Percentiles rank a stretch among this genome's conserved stretches.
These are phyloP conservation scores for Mariannaea sp. DNA, from an alignment of 2,329 filamentous ascomycete species.

Conservation along the genomic window DNA sequence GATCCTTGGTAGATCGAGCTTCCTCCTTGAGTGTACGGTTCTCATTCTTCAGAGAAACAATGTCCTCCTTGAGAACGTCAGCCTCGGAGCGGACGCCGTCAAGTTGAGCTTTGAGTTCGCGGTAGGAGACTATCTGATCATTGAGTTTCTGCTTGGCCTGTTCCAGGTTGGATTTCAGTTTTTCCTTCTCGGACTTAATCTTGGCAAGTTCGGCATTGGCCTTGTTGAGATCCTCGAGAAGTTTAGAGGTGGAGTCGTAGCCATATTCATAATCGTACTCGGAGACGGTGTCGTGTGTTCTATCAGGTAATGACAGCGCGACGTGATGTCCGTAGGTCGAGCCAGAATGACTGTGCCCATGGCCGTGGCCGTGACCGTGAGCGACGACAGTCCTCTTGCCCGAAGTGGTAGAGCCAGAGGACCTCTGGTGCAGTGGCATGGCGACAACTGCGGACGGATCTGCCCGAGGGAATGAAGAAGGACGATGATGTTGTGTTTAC, in stretches of 20 bases:
- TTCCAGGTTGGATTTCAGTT: constrained; percentile 37
- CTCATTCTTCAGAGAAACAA: constrained; percentile 13
- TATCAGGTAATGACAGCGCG: constrained; percentile 24
- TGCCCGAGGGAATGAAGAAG: constrained; percentile 28
- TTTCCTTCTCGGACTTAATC: constrained; percentile 36
- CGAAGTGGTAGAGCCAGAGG: constrained; percentile 35
- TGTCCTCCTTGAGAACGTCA: constrained; percentile 32
- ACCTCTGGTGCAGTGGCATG: constrained; percentile 39
- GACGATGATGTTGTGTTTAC: constrained; percentile 25
- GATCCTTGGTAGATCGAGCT: constrained; percentile 12
- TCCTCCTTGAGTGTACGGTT: constrained; percentile 18
- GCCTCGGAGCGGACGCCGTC: constrained; percentile 35
- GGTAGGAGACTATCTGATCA: constrained; percentile 25
- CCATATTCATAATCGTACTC: constrained; percentile 36
- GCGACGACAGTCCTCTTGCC: constrained; percentile 32
- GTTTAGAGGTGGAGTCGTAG: constrained; percentile 29
- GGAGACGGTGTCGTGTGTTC: constrained; percentile 20
- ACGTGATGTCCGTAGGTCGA: constrained; percentile 25
- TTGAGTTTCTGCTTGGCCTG: constrained; percentile 39
- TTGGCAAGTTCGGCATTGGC: constrained; percentile 39
- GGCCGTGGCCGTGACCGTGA: constrained; percentile 13
- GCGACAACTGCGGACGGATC: constrained; percentile 31
- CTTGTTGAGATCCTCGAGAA: constrained; percentile 38
- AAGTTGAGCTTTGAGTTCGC: constrained; percentile 30
- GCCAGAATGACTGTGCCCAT: constrained; percentile 32